Percentiles rank a stretch among this genome's conserved stretches.
These are phyloP conservation scores for Colletotrichum costaricense DNA, from an alignment of 2,329 filamentous ascomycete species.

Conservation along the genomic window DNA sequence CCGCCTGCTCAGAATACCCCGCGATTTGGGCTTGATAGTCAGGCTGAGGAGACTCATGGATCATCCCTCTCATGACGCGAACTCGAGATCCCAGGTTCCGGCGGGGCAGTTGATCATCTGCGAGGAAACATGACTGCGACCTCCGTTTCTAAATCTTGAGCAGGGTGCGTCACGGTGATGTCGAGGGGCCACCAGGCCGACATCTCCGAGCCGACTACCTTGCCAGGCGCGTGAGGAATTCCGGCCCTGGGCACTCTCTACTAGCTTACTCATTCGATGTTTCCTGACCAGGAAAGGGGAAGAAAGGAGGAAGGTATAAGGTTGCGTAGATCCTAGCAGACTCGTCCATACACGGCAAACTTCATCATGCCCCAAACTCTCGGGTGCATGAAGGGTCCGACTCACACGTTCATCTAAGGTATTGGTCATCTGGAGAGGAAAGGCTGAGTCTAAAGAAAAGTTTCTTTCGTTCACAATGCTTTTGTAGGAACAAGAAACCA, in stretches of 20 bases:
- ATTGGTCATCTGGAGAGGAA: not conserved
- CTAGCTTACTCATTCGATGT: not conserved
- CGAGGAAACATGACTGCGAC: not conserved
- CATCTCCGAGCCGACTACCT: not conserved
- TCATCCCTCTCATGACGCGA: conserved; percentile 13
- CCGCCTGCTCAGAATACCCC: not conserved
- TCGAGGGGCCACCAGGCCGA: not conserved
- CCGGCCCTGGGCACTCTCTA: not conserved
- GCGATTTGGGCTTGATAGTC: conserved; percentile 4
- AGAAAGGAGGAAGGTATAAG: not conserved
- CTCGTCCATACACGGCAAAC: not conserved
- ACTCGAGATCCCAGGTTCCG: not conserved
- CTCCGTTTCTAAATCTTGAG: not conserved
- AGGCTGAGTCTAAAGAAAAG: not conserved
- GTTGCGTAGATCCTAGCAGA: conserved; percentile 1
- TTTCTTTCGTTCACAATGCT: not conserved
- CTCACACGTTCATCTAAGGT: not conserved
- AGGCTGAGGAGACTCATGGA: not conserved
- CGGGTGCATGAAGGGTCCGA: not conserved
- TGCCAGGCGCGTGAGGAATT: not conserved
- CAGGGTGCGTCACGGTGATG: not conserved
- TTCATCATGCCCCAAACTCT: conserved; percentile 3
- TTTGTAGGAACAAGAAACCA: not conserved
- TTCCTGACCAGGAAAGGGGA: no score
- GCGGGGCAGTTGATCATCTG: not conserved